Evolutionary conservation across 495 filamentous ascomycete genomes (phyloP).

Genomic region (Xylaria bambusicola): DNA sequence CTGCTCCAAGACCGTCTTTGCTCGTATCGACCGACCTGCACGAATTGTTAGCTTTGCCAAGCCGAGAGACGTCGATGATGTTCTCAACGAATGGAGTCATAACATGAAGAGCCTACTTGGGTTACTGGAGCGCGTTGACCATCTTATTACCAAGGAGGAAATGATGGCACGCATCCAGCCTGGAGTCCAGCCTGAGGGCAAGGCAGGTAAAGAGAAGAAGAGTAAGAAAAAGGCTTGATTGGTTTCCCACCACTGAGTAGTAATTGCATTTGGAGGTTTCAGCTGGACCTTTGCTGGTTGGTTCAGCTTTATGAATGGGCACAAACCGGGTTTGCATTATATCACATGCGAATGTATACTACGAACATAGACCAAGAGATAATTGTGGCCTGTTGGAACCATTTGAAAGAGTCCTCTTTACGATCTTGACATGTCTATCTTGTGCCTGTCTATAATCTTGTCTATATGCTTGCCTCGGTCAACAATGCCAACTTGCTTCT

Average conservation of each 20-base stretch:
- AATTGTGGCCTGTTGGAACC: conserved; percentile 22
- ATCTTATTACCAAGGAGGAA: conserved; percentile 99
- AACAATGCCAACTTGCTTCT: background rate
- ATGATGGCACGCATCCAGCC: conserved; percentile 98
- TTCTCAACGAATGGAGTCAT: conserved; percentile 97
- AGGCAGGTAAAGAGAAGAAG: conserved; percentile 37
- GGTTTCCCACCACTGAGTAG: conserved; percentile 1
- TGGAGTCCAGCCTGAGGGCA: conserved; percentile 60
- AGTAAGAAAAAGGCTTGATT: conserved; percentile 35
- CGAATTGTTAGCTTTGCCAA: conserved; percentile 90
- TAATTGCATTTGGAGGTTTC: conserved; percentile 15
- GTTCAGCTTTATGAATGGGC: conserved; percentile 22
- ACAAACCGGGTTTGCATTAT: conserved; percentile 26
- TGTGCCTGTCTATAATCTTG: conserved; percentile 11
- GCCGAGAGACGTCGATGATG: conserved; percentile 92
- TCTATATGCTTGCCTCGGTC: background rate
- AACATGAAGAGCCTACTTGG: conserved; percentile 98
- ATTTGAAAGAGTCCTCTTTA: conserved; percentile 22
- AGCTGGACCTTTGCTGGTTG: conserved; percentile 18
- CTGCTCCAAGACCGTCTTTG: conserved; percentile 93
- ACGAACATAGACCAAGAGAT: conserved; percentile 27
- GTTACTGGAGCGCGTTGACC: conserved; percentile 89
- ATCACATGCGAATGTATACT: conserved; percentile 34
- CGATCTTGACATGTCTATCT: conserved; percentile 14
- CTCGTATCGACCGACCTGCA: conserved; percentile 94